Evolutionary conservation across 2,329 filamentous ascomycete species (phyloP).

Genomic region (Arthrobotrys megalospora): DNA sequence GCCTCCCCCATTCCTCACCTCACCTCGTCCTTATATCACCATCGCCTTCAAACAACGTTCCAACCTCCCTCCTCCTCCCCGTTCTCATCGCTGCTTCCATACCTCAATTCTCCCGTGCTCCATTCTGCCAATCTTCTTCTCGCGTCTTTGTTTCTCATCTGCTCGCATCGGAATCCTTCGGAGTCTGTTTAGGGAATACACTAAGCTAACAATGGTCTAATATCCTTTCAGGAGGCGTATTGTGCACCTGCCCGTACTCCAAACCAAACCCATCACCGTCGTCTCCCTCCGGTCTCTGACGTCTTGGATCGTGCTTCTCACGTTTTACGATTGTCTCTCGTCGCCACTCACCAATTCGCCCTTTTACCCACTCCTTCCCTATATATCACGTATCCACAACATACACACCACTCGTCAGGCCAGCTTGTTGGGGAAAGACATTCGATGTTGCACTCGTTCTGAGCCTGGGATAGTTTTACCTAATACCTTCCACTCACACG

Average conservation of each 20-base stretch:
- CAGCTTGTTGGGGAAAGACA: conserved; percentile 24
- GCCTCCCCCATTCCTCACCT: conserved; percentile 45
- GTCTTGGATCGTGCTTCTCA: conserved; percentile 20
- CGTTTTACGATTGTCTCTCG: conserved; percentile 21
- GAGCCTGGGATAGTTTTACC: conserved; percentile 44
- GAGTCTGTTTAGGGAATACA: conserved; percentile 44
- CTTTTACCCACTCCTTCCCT: conserved; percentile 23
- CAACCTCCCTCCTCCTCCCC: conserved; percentile 10
- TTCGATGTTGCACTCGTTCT: conserved; percentile 57
- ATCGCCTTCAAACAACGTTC: conserved; percentile 26
- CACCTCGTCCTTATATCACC: conserved; percentile 10
- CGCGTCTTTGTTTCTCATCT: conserved; percentile 25
- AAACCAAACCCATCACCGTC: conserved; percentile 11
- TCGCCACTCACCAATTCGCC: conserved; percentile 15
- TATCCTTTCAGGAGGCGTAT: conserved; percentile 57
- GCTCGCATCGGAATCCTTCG: conserved; percentile 39
- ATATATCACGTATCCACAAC: conserved; percentile 17
- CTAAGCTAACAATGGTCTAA: conserved; percentile 58
- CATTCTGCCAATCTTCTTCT: conserved; percentile 37
- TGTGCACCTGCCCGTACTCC: conserved; percentile 34
- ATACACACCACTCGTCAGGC: conserved; percentile 2
- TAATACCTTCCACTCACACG: conserved; percentile 43
- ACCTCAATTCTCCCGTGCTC: conserved; percentile 23
- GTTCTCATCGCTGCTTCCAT: conserved; percentile 22
- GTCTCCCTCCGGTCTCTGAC: conserved; percentile 22